Conservation (phyloP, 768 basidiomycete species). For the Tulasnella sp. region DNA sequence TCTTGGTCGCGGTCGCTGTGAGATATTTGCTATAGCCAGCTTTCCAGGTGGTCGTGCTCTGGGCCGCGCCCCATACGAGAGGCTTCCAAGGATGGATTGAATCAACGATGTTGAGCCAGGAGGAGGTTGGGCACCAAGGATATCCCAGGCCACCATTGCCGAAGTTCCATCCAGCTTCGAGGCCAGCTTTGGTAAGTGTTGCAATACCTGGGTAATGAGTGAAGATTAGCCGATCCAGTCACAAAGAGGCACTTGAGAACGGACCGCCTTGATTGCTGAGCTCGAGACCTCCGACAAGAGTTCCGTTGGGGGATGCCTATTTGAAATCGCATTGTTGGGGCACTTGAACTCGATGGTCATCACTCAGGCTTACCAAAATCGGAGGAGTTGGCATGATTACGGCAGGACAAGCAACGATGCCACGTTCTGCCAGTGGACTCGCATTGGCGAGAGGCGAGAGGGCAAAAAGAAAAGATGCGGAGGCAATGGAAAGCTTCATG, state of each 20-base stretch:
- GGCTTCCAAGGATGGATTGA: not conserved
- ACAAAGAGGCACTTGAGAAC: no score
- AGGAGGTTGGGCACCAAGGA: not conserved
- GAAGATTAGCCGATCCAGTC: no score
- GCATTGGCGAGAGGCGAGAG: not conserved
- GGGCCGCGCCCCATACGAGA: not conserved
- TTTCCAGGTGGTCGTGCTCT: not conserved
- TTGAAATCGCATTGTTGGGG: not conserved
- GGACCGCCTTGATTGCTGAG: no score
- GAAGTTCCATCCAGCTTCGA: conserved; percentile 6
- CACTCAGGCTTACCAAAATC: not conserved
- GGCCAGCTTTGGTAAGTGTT: not conserved
- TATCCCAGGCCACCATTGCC: conserved; percentile 8
- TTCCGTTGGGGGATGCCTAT: no score
- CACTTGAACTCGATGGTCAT: no score
- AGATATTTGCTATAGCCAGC: not conserved
- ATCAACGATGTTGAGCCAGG: conserved; percentile 3
- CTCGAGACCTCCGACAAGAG: no score
- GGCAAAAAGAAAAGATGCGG: not conserved
- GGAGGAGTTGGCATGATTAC: not conserved
- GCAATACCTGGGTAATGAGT: not conserved
- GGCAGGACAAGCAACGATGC: not conserved
- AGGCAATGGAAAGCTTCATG: not conserved
- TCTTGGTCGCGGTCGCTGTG: not conserved
- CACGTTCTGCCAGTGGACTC: not conserved